A percentile compares a stretch with the other conserved stretches of the same genome.
These are phyloP conservation scores for Conoideocrella luteorostrata DNA, from an alignment of 2,329 filamentous ascomycete species.

Conservation along the genomic window DNA sequence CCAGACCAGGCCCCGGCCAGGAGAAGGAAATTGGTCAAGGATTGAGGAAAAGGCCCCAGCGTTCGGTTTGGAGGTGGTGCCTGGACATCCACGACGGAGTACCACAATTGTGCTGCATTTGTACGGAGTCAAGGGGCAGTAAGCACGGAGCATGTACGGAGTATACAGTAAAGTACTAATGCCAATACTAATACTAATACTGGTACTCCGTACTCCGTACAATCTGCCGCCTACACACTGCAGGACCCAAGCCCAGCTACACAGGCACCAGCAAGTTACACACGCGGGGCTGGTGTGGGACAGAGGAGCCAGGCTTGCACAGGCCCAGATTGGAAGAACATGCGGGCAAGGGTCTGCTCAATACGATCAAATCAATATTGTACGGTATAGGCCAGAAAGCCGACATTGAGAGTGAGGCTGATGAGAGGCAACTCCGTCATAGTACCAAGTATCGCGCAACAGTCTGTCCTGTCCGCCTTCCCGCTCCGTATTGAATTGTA, in stretches of 20 bases:
- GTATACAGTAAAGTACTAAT: too few relatives aligned
- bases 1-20: too few relatives aligned
- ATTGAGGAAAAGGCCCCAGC: conserved; percentile 8
- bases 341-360: conserved; percentile 5
- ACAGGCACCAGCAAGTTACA: conserved; percentile 4
- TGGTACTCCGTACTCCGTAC: too few relatives aligned
- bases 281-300: conserved; percentile 10
- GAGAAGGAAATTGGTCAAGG: conserved; percentile 10
- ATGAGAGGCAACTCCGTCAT: conserved; percentile 7
- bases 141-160: too few relatives aligned
- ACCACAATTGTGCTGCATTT: too few relatives aligned
- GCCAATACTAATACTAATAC: too few relatives aligned
- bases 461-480: background rate
- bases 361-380: too few relatives aligned
- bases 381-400: conserved; percentile 7
- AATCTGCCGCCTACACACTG: too few relatives aligned
- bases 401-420: conserved; percentile 3
- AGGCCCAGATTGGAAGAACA: conserved; percentile 3
- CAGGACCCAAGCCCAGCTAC: conserved; percentile 1
- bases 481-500: background rate
- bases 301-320: conserved; percentile 3
- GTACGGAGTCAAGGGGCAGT: too few relatives aligned
- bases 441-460: background rate
- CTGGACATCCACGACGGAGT: too few relatives aligned
- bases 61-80: conserved; percentile 5